Percentiles rank a stretch among this genome's conserved stretches.
These are phyloP conservation scores for Fusarium sterilihyphosum DNA, from an alignment of 2,329 filamentous ascomycete species.

Conservation along the genomic window DNA sequence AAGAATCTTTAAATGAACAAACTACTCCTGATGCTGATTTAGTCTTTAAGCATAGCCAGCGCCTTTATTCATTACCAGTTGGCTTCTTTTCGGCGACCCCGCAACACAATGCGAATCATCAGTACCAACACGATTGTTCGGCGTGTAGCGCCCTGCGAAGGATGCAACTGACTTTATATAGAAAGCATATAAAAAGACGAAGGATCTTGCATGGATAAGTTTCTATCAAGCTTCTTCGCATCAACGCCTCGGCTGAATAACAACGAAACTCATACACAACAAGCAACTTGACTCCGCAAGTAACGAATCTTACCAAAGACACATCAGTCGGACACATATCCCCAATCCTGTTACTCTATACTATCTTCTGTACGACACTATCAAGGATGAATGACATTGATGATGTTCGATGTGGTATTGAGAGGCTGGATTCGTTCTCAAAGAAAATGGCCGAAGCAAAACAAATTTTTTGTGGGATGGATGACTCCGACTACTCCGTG, in stretches of 20 bases:
- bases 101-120: neutral
- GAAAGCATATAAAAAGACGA: neutral
- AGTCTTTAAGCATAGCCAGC: neutral
- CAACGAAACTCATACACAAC: neutral
- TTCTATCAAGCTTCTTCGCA: neutral
- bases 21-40: neutral
- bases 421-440: neutral
- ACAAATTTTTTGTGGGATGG: accelerated
- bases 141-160: neutral
- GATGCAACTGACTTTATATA: neutral
- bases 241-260: neutral
- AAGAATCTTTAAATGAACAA: neutral
- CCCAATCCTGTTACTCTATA: neutral
- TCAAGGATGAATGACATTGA: neutral
- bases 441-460: neutral
- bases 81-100: neutral
- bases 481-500: neutral
- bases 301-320: neutral
- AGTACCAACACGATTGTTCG: neutral
- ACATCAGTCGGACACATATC: neutral
- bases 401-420: neutral
- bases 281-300: neutral
- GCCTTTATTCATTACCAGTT: neutral
- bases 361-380: neutral
- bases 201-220: neutral